Percentiles rank a stretch among this genome's conserved stretches.
These are phyloP conservation scores for Grosmannia penicillata DNA, from an alignment of 2,329 filamentous ascomycete species.

Conservation along the genomic window DNA sequence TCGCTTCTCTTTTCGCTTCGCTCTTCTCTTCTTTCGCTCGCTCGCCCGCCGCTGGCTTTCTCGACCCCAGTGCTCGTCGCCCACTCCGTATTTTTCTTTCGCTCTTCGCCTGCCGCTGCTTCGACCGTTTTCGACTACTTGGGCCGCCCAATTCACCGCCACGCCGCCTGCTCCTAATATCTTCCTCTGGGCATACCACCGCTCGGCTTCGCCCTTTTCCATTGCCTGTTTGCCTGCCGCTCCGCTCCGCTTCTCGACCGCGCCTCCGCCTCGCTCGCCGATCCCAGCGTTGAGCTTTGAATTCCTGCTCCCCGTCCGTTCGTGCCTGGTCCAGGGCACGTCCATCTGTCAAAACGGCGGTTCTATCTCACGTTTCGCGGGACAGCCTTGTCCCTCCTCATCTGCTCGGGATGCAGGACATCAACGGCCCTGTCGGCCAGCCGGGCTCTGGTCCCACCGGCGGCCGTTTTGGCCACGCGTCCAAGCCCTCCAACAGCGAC, in stretches of 20 bases:
- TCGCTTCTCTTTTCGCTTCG: conserved; percentile 14
- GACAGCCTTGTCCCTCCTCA: conserved; percentile 79
- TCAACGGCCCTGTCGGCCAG: conserved; percentile 45
- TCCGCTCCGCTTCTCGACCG: no score
- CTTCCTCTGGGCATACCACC: background rate
- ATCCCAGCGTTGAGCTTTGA: no score
- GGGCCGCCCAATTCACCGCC: no score
- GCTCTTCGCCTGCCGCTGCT: no score
- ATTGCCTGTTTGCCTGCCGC: background rate
- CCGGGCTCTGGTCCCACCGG: conserved; percentile 40
- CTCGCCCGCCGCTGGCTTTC: background rate
- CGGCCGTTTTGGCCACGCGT: conserved; percentile 56
- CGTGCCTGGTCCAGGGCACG: conserved; percentile 40
- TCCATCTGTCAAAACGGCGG: conserved; percentile 61
- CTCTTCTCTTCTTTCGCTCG: conserved; percentile 9
- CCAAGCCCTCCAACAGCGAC: conserved; percentile 70
- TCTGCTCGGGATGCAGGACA: conserved; percentile 83
- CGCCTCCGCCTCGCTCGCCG: no score
- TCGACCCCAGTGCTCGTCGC: background rate
- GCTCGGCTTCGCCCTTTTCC: background rate
- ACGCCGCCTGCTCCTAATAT: background rate
- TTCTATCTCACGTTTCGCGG: conserved; percentile 62
- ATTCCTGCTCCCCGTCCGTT: conserved; percentile 16
- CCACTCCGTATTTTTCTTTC: background rate
- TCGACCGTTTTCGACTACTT: no score